Evolutionary conservation across 2,329 filamentous ascomycete species (phyloP), one percentile per base, ranked within the genome.

Genomic region (Fusarium hostae): DNA sequence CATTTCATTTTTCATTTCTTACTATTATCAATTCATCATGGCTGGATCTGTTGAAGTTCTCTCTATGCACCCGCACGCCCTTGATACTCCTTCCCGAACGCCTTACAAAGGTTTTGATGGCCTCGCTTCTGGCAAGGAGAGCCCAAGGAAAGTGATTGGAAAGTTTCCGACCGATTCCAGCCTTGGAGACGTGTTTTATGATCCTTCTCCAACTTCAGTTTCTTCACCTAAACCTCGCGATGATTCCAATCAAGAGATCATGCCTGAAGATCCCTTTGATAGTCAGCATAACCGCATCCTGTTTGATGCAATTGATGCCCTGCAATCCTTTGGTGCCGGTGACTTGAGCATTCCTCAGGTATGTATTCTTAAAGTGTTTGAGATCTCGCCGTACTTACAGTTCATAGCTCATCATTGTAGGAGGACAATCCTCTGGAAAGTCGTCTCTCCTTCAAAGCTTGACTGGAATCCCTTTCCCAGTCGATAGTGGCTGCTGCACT

Each of bases 391-490:
- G 4, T 16, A 16, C 54, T 75, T 6, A 72, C 20, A 28, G 5
- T 1, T 2, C 3, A 9, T 16, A 81, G 79, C 77, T 82, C 9
- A 76, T 82, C 3, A 80, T 82, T 32, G 79, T 82, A 0, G 81
- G 81, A 3, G 75, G 78, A 1, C 81, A 82, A 62, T 82, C 80
- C 1, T 75, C 79, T 5, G 81, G 81, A 5, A 82, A 82, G 28
- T 82, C 81, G 0, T 82, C 81, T 9, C 71, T 83, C 3, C 70
- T 83, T 5, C 78, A 79, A 50, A 81, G 77, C 24, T 63, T 82
- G 55, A 82, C 79, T 2, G 80, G 79, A 5, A 81, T 83, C 20
- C 81, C 81, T 0, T 83, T 83, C 37, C 79, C 78, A 1, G 76
- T 80, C 1, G 77, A 77, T 15, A 71, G 62, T 9, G 72, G 73